These are phyloP conservation scores for Wickerhamiella allomyrinae DNA, from an alignment of 805 yeast species.

Conservation along the genomic window DNA sequence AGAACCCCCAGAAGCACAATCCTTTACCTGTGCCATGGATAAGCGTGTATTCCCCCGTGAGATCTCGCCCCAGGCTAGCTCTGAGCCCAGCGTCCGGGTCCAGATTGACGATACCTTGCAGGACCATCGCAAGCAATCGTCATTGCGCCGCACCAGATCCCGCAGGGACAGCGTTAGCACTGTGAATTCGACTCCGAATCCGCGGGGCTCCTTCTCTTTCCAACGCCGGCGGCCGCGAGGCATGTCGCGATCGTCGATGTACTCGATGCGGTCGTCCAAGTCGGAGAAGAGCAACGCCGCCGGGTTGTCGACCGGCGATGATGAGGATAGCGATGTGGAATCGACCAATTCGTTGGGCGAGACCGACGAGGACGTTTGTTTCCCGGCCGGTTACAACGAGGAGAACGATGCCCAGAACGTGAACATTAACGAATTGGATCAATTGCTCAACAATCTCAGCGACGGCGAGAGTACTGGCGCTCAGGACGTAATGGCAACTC, in stretches of 20 bases:
- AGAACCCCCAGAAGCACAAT: too few relatives aligned
- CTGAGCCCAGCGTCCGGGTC: neutral
- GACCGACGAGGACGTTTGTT: slow-evolving; percentile 95
- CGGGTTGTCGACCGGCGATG: slow-evolving; percentile 32
- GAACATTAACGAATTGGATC: slow-evolving; percentile 73
- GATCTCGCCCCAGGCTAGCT: neutral
- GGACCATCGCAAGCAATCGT: neutral
- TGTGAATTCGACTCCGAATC: neutral
- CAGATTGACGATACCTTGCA: neutral
- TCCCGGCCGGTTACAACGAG: slow-evolving; percentile 70
- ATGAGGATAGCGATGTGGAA: slow-evolving; percentile 20
- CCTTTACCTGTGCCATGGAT: too few relatives aligned
- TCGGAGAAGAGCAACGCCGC: slow-evolving; percentile 7
- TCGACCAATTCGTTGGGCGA: slow-evolving; percentile 39
- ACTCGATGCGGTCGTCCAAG: slow-evolving; percentile 5
- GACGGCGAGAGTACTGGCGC: slow-evolving; percentile 9
- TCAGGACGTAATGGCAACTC: slow-evolving; percentile 56
- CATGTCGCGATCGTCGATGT: slow-evolving; percentile 30
- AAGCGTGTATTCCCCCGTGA: too few relatives aligned
- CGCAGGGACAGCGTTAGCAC: neutral
- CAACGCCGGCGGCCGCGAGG: slow-evolving; percentile 13
- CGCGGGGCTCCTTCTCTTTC: neutral
- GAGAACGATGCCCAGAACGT: slow-evolving; percentile 50
- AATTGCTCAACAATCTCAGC: slow-evolving; percentile 13
- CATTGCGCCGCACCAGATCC: neutral